A percentile compares a stretch with the other conserved stretches of the same genome.
These are phyloP conservation scores for Priceomyces melissophilus DNA, from an alignment of 805 yeast genomes.

Conservation along the genomic window DNA sequence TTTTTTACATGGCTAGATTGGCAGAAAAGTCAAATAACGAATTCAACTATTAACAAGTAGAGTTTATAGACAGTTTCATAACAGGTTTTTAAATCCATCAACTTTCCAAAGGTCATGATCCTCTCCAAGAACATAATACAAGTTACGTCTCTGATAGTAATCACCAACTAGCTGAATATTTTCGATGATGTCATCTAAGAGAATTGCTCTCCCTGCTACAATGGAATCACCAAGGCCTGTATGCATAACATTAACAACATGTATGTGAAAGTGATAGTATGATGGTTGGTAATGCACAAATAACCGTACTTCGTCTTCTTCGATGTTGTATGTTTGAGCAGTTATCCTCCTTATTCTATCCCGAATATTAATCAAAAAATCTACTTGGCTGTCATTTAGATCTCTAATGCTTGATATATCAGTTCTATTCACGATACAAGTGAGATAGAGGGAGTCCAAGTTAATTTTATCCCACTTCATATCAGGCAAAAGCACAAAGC, in stretches of 20 bases:
- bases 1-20: conserved; percentile 72
- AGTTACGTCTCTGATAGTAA: conserved; percentile 55
- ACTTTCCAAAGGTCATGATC: conserved; percentile 69
- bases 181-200: conserved; percentile 79
- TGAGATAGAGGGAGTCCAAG: conserved; percentile 68
- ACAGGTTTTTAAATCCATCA: conserved; percentile 20
- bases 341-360: conserved; percentile 47
- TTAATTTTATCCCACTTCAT: conserved; percentile 92
- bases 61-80: conserved; percentile 1
- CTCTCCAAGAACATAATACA: conserved; percentile 71
- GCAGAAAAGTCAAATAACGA: conserved; percentile 67
- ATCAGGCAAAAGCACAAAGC: conserved; percentile 83
- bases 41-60: conserved; percentile 55
- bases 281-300: conserved; percentile 95
- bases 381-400: conserved; percentile 53
- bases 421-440: conserved; percentile 66
- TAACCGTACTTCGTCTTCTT: conserved; percentile 58
- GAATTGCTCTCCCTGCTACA: conserved; percentile 73
- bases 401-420: conserved; percentile 78
- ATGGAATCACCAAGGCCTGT: conserved; percentile 68
- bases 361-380: conserved; percentile 51
- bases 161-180: conserved; percentile 54
- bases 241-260: conserved; percentile 72
- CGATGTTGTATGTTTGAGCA: conserved; percentile 35
- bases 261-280: conserved; percentile 93